Base-by-base conservation (phyloP, 2,329 filamentous ascomycete species). In the Apiospora sp. region DNA sequence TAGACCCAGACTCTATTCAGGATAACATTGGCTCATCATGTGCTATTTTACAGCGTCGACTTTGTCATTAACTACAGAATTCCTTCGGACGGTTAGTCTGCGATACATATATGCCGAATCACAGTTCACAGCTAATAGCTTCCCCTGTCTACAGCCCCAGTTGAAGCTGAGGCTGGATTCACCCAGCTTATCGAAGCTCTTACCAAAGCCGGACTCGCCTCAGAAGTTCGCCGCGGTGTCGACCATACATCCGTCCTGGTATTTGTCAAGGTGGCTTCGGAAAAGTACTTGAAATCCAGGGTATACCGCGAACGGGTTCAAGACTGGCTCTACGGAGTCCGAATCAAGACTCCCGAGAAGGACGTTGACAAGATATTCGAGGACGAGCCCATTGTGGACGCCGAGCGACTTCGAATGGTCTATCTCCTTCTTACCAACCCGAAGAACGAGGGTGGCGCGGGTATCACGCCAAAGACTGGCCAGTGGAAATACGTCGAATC, bases 321-420 rank as follows among this genome's bases (percentile, higher is more conserved):
- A 80, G 96, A 98, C 83, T 99, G 95, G 94, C 90, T 98, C 46
- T 93, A 96, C 80, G 95, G 95, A 70, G 92, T 98, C 71, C 92
- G 94, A 75, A 89, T 93, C 69, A 89, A 90, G 27, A 91, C 94
- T 48, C 96, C 96, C 0, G 89, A 91, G 72, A 92, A 91, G 79
- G 91, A 97, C 76, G 90, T 94, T 24, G 84, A 88, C 68, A 86
- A 90, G 73, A 89, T 92, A 19, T 89, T 97, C 70, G 86, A 91
- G 73, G 85, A 89, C 22, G 92, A 97, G 76, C 93, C 95, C 1
- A 88, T 98, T 72, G 94, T 92, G 51, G 94, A 97, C 80, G 94
- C 96, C 30, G 96, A 99, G 84, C 89, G 95, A 67, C 89, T 98
- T 64, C 91, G 96, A 46, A 91, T 97, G 67, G 93, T 98, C 73